Evolutionary conservation across 441 rosid genomes (phyloP).

Genomic region (Iberis amara): DNA sequence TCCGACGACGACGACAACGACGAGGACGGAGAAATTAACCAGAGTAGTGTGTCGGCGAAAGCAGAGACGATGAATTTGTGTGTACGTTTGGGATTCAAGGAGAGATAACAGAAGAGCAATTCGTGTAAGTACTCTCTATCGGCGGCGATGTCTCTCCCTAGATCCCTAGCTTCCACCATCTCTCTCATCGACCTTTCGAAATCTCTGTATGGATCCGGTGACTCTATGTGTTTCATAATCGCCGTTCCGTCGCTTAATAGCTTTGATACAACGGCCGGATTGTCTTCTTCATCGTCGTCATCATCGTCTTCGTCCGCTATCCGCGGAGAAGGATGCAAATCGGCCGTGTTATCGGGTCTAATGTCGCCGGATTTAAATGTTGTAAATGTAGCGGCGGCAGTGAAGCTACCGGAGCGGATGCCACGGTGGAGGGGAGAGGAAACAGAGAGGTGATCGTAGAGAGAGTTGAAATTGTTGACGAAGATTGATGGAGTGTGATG

Average conservation of each 20-base stretch:
- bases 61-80: constrained; percentile 71
- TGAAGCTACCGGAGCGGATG: background rate
- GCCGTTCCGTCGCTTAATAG: constrained; percentile 46
- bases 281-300: too few relatives aligned
- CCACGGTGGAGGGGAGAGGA: constrained; percentile 25
- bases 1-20: background rate
- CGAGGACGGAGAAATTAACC: constrained; percentile 39
- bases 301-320: too few relatives aligned
- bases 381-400: background rate
- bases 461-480: constrained; percentile 32
- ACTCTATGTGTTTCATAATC: constrained; percentile 43
- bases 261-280: constrained; percentile 3
- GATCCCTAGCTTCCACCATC: constrained; percentile 74
- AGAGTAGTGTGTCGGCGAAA: constrained; percentile 59
- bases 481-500: constrained; percentile 27
- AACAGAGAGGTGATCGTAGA: constrained; percentile 32
- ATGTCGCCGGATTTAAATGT: too few relatives aligned
- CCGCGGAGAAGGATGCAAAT: too few relatives aligned
- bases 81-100: constrained; percentile 58
- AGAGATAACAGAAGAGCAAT: constrained; percentile 63
- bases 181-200: constrained; percentile 72
- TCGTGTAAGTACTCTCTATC: constrained; percentile 74
- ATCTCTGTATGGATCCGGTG: constrained; percentile 73
- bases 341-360: too few relatives aligned
- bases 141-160: constrained; percentile 34